Base-by-base conservation (phyloP, 164 flowering plant genomes). In the Vitis riparia region DNA sequence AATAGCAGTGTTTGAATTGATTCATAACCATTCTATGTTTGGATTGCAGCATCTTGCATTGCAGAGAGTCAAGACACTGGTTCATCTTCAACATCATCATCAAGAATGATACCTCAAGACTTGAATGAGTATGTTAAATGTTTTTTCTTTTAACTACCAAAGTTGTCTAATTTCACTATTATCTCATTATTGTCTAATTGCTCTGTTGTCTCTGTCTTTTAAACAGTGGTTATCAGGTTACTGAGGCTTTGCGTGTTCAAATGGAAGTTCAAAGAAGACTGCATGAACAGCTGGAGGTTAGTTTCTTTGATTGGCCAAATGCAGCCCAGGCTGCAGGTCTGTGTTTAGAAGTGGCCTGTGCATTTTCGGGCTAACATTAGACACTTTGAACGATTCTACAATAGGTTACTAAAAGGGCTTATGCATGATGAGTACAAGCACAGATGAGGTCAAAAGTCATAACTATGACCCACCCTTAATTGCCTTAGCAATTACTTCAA, bases 251-350 rank as follows among this genome's bases (percentile, higher is more conserved):
- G 77, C 79, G 99, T 11, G 88, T 84, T 15, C 98, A 94, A 71
- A 94, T 94, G 99, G 99, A 94, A 79, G 96, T 94, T 71, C 99
- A 94, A 69, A 73, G 94, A 77, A 87, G 86, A 81, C 79, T 94
- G 59, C 99, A 94, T 73, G 97, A 94, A 75, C 97, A 94, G 79
- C 79, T 93, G 52, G 99, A 92, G 94, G 99, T 92, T 50, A 51
- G 83, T 76, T 61, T 61, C 65, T 61, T 19, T 44, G 44, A 32
- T 32, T 32, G 44, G 44, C 0, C 44, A 32, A 32, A 32, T 32
- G 44, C 44, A 32, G 44, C 44, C 7, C 44, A 32, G 44, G 44
- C 5, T 32, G 44, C 1, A 32, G 44, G 44, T 4, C 44, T 32
- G 44, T 32, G 44, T 32, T 32, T 32, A 32, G 44, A 62, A 32